Evolutionary conservation across 257 asterid species (phyloP).

Genomic region (Voacanga thouarsii): DNA sequence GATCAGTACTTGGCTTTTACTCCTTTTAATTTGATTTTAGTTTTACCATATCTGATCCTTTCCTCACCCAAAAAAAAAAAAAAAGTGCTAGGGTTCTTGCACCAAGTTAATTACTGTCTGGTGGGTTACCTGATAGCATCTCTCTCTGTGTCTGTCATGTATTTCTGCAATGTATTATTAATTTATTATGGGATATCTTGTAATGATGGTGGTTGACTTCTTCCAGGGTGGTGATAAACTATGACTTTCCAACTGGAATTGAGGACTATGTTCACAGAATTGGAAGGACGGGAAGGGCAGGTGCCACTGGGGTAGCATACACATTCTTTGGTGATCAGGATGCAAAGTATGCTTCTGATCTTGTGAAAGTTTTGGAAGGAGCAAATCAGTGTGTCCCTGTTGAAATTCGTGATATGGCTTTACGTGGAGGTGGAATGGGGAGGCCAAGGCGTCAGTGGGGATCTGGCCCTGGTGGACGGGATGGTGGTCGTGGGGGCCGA

Average conservation of each 20-base stretch:
- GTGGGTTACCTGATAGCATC: not conserved
- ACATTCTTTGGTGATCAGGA: slow-evolving; percentile 84
- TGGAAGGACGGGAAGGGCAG: slow-evolving; percentile 99
- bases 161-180: not conserved
- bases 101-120: not conserved
- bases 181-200: not conserved
- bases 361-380: slow-evolving; percentile 83
- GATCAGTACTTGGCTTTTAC: not conserved
- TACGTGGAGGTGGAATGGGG: slow-evolving; percentile 85
- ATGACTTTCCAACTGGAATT: slow-evolving; percentile 88
- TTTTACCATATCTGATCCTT: not conserved
- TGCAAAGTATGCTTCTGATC: slow-evolving; percentile 77
- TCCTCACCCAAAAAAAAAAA: not conserved
- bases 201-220: slow-evolving; percentile 8
- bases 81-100: not conserved
- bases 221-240: slow-evolving; percentile 86
- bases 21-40: too few relatives aligned
- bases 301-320: slow-evolving; percentile 87
- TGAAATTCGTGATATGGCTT: slow-evolving; percentile 75
- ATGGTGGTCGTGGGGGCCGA: slow-evolving; percentile 58
- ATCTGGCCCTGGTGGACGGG: slow-evolving; percentile 55
- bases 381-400: slow-evolving; percentile 77
- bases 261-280: slow-evolving; percentile 99
- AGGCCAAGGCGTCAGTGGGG: slow-evolving; percentile 73
- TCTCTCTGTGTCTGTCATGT: not conserved